phyloP scores from a whole-genome alignment of 192 early-diverging fungal genomes.

The Mortierella claussenii region DNA sequence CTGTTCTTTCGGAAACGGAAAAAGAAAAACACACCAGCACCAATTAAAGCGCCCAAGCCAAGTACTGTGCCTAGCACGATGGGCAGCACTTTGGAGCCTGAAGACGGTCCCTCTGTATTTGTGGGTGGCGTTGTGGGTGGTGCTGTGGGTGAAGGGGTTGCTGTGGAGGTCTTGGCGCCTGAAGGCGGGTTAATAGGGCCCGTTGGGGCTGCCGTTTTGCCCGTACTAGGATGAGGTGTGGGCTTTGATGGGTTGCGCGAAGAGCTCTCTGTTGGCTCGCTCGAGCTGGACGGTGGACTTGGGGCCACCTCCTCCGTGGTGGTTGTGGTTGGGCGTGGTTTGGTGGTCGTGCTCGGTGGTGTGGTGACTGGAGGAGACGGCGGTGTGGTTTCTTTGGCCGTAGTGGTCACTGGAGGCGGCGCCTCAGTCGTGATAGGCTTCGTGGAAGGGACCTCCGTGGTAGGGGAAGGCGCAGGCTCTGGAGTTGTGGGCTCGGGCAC shows the following conservation, averaged over 20 bases:
- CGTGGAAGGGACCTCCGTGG: background rate
- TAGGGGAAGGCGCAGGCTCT: background rate
- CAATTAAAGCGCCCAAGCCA: slow-evolving; percentile 19
- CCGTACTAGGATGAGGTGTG: background rate
- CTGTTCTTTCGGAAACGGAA: slow-evolving; percentile 32
- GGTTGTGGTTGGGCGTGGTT: slow-evolving; percentile 7
- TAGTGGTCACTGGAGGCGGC: background rate
- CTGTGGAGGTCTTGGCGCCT: background rate
- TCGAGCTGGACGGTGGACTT: background rate
- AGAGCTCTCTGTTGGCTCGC: slow-evolving; percentile 4
- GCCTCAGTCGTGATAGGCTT: background rate
- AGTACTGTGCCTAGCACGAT: slow-evolving; percentile 43
- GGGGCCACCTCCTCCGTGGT: background rate
- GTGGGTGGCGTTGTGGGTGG: slow-evolving; percentile 14
- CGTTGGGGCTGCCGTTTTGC: background rate
- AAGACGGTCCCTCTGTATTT: slow-evolving; percentile 11
- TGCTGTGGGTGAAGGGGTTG: slow-evolving; percentile 12
- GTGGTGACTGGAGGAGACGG: background rate
- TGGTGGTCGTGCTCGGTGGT: background rate
- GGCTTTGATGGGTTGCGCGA: background rate
- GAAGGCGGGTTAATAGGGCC: background rate
- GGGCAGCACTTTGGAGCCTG: slow-evolving; percentile 14
- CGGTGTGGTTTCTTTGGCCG: background rate
- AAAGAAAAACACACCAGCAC: slow-evolving; percentile 34
- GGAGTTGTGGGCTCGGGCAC: background rate